Evolutionary conservation across 2,329 filamentous ascomycete species (phyloP), one percentile per base, ranked within the genome.

Genomic region (Colletotrichum gigasporum): DNA sequence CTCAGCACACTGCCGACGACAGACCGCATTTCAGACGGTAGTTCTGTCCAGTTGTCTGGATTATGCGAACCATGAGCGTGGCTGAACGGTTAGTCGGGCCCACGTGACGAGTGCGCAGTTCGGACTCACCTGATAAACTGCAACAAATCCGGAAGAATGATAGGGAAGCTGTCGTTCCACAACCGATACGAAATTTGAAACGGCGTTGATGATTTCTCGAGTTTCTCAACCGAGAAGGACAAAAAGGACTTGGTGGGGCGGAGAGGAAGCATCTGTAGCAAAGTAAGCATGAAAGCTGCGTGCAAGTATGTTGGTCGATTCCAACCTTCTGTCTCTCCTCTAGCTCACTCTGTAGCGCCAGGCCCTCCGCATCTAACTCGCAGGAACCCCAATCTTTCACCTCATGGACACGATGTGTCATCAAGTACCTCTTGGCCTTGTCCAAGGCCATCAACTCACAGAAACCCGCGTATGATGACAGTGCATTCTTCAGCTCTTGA

Each of bases 31-130:
- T 96, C 93, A 10, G 82, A 75, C 1, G 94, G 90, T 14, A 97
- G 79, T 30, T 90, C 87, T 9, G 85, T 83, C 95, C 96, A 99
- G 72, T 94, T 96, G 18, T 87, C 83, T 2, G 92, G 87, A 71
- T 97, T 94, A 73, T 97, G 94, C 67, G 96, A 94, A 1, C 93
- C 92, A 78, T 98, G 95, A 0, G 95, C 94, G 75, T 96, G 91
- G 72, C 91, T 92, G 62, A 11, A 44, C 34, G 30, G 9, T 16
- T 11, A 18, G 60, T 59, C 28, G 65, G 47, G n/a, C 16, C 32
- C 9, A 41, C 11, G 44, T 12, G 1, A 20, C 11, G 22, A 5
- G 12, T 16, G 10, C 4, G 39, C 11, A 18, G n/a, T 7, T 16
- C 18, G n/a, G 30, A 47, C 12, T 69, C 76, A 90, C 84, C 86